Conservation (phyloP, 106 monocot species). For the Dendrobium officinale region DNA sequence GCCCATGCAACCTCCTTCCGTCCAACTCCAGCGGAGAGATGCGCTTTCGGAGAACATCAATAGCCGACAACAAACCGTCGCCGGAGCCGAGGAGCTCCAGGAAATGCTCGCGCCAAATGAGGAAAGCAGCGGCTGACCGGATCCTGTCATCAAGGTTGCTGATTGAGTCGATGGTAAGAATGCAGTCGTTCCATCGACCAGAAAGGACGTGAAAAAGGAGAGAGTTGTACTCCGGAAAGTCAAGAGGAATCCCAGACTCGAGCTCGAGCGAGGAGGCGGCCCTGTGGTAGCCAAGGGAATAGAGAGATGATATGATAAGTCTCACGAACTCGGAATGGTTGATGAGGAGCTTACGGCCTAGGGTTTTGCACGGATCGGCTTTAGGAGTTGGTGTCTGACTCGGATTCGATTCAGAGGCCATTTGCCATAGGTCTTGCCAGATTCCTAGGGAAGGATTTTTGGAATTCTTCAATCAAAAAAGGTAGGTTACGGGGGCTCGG, state of each 20-base stretch:
- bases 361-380: conserved; percentile 12
- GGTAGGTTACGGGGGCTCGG: background rate
- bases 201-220: conserved; percentile 26
- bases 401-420: conserved; percentile 6
- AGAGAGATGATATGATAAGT: conserved; percentile 41
- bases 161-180: conserved; percentile 27
- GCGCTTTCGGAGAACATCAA: conserved; percentile 26
- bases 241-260: conserved; percentile 48
- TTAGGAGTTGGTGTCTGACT: background rate
- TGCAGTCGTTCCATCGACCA: conserved; percentile 42
- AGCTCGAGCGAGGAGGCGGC: conserved; percentile 41
- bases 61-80: conserved; percentile 20
- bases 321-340: conserved; percentile 30
- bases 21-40: conserved; percentile 39
- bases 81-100: conserved; percentile 46
- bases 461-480: background rate
- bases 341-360: conserved; percentile 27
- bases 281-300: conserved; percentile 49
- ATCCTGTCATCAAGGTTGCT: conserved; percentile 10
- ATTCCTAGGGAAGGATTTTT: background rate
- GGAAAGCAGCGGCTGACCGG: conserved; percentile 24
- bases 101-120: conserved; percentile 43
- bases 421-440: background rate
- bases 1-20: conserved; percentile 24
- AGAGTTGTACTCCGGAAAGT: conserved; percentile 31